Percentiles rank a stretch among this genome's conserved stretches.
Evolutionary conservation across 2,329 filamentous ascomycete species (phyloP).

Genomic region (Fusarium duplospermum): DNA sequence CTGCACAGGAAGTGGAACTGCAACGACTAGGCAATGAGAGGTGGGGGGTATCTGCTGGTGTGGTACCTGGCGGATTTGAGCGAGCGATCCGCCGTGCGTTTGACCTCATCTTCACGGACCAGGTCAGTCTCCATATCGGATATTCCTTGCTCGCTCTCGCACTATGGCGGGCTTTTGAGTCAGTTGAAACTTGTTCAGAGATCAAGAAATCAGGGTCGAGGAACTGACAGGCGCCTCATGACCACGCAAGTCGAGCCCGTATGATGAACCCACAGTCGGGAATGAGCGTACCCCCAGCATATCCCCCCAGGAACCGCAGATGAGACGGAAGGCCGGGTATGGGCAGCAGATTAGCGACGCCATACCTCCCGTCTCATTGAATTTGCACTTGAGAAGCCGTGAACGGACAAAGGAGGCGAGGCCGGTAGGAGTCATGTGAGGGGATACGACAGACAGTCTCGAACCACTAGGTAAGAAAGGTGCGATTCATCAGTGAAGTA

Average conservation of each 20-base stretch:
- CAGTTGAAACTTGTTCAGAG: constrained; percentile 4
- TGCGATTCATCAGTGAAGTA: constrained; percentile 19
- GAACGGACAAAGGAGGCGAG: constrained; percentile 7
- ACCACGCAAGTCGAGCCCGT: not conserved
- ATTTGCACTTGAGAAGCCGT: not conserved
- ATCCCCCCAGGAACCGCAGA: not conserved
- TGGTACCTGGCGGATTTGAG: constrained; percentile 36
- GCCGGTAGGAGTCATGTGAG: not conserved
- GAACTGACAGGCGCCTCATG: constrained; percentile 1
- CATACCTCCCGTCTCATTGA: constrained; percentile 5
- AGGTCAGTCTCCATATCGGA: constrained; percentile 30
- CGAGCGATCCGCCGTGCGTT: constrained; percentile 41
- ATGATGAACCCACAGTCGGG: not conserved
- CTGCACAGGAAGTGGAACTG: constrained; percentile 35
- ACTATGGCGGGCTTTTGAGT: constrained; percentile 5
- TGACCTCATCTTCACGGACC: constrained; percentile 40
- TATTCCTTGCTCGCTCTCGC: constrained; percentile 21
- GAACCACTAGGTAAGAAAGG: constrained; percentile 10
- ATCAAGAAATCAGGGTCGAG: not conserved
- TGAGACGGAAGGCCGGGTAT: not conserved
- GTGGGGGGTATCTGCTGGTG: constrained; percentile 33
- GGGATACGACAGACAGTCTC: constrained; percentile 3
- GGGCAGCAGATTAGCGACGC: constrained; percentile 4
- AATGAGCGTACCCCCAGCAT: not conserved
- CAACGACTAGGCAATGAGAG: constrained; percentile 30